These are phyloP conservation scores for Arthrobotrys conoides DNA, from an alignment of 2,329 filamentous ascomycete species.

Conservation along the genomic window DNA sequence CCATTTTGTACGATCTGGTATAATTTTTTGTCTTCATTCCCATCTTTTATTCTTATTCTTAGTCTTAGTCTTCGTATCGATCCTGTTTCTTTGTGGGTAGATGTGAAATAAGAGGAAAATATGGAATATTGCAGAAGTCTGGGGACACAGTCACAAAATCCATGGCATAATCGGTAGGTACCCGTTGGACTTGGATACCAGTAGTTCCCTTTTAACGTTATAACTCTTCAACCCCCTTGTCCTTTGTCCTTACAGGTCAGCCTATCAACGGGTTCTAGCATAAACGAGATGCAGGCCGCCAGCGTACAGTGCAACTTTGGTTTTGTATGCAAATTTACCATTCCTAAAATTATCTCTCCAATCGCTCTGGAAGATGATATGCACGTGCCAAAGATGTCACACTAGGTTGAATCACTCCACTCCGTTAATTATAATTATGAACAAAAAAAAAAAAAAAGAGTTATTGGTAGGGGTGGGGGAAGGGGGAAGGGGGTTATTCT, in stretches of 20 bases:
- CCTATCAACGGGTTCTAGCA: not conserved
- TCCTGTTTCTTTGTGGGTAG: no score
- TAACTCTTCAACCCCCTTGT: not conserved
- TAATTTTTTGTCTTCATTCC: not conserved
- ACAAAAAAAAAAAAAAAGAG: no score
- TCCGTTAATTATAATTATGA: no score
- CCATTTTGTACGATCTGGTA: not conserved
- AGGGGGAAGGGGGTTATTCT: not conserved
- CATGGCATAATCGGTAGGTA: not conserved
- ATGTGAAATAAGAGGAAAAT: no score
- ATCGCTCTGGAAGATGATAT: not conserved
- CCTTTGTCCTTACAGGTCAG: not conserved
- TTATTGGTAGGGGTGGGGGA: not conserved
- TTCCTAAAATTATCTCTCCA: not conserved
- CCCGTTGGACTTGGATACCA: not conserved
- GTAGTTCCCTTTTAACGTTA: not conserved
- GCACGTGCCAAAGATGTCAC: not conserved
- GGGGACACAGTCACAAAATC: not conserved
- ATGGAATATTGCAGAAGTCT: not conserved
- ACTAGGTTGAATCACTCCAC: not conserved
- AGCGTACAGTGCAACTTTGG: not conserved
- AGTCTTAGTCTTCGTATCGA: no score
- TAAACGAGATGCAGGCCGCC: slow-evolving; percentile 8
- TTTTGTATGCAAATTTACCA: not conserved
- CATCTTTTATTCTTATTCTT: not conserved